Evolutionary conservation across 331 rosid species (phyloP).

Genomic region (Telfairia occidentalis): DNA sequence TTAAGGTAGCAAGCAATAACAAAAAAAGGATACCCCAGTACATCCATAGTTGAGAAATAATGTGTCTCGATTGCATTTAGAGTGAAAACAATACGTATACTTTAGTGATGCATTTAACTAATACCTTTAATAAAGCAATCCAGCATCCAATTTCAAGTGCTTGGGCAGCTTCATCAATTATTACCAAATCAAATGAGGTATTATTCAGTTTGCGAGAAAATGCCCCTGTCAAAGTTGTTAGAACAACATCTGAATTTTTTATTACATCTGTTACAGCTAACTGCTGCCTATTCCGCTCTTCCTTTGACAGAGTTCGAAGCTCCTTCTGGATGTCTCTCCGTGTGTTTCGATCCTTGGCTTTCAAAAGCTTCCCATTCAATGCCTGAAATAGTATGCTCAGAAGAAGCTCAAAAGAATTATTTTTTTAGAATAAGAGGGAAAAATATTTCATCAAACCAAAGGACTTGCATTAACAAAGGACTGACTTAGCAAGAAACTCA

Average conservation of each 20-base stretch:
- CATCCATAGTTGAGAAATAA: not conserved
- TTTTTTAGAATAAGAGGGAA: not conserved
- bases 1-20: not conserved
- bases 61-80: not conserved
- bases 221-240: slow-evolving; percentile 88
- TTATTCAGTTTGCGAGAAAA: slow-evolving; percentile 55
- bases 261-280: slow-evolving; percentile 88
- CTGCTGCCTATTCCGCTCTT: slow-evolving; percentile 94
- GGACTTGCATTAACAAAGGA: not conserved
- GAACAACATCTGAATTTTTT: slow-evolving; percentile 73
- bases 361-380: slow-evolving; percentile 83
- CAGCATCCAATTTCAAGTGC: slow-evolving; percentile 97
- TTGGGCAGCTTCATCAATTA: slow-evolving; percentile 98
- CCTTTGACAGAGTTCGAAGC: slow-evolving; percentile 81
- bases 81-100: not conserved
- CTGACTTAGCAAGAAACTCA: not conserved
- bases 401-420: not conserved
- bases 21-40: not conserved
- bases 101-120: not conserved
- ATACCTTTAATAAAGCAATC: slow-evolving; percentile 87
- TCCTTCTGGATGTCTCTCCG: slow-evolving; percentile 88
- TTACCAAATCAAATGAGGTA: slow-evolving; percentile 85
- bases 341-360: slow-evolving; percentile 69
- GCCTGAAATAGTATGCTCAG: slow-evolving; percentile 35
- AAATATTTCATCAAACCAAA: not conserved